These are phyloP conservation scores for Phaeomoniella chlamydospora DNA, from an alignment of 2,329 filamentous ascomycete species.

Conservation along the genomic window DNA sequence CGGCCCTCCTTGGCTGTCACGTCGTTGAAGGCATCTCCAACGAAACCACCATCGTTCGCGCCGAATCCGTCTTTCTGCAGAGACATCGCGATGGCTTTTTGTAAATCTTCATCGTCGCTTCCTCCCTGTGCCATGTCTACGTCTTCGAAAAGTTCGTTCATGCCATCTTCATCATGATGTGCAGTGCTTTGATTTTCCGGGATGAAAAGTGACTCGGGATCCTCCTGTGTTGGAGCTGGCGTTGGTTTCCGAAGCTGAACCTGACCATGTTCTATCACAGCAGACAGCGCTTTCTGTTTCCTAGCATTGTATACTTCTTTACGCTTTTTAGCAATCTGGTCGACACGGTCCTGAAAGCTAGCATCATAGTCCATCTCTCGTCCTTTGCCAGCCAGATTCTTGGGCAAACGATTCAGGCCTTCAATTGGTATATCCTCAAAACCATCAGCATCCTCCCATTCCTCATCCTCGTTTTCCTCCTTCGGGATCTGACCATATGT, in stretches of 20 bases:
- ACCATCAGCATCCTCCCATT: conserved; percentile 55
- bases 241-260: background rate
- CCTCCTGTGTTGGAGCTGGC: conserved; percentile 10
- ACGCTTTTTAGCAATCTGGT: conserved; percentile 26
- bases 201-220: conserved; percentile 43
- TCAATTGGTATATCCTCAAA: conserved; percentile 92
- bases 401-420: conserved; percentile 72
- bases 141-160: conserved; percentile 41
- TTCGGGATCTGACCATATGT: conserved; percentile 30
- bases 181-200: conserved; percentile 27
- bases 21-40: conserved; percentile 31
- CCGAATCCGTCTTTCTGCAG: conserved; percentile 37
- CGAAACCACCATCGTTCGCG: conserved; percentile 32
- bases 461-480: conserved; percentile 42
- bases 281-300: conserved; percentile 7
- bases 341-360: conserved; percentile 16
- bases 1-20: conserved; percentile 30
- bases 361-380: conserved; percentile 21
- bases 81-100: conserved; percentile 72
- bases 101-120: conserved; percentile 58
- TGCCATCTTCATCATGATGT: conserved; percentile 25
- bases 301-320: conserved; percentile 31
- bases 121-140: conserved; percentile 22
- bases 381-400: conserved; percentile 27
- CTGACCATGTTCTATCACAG: background rate